phyloP scores from a whole-genome alignment of 1,139 yeast genomes.

The Candida gigantensis region DNA sequence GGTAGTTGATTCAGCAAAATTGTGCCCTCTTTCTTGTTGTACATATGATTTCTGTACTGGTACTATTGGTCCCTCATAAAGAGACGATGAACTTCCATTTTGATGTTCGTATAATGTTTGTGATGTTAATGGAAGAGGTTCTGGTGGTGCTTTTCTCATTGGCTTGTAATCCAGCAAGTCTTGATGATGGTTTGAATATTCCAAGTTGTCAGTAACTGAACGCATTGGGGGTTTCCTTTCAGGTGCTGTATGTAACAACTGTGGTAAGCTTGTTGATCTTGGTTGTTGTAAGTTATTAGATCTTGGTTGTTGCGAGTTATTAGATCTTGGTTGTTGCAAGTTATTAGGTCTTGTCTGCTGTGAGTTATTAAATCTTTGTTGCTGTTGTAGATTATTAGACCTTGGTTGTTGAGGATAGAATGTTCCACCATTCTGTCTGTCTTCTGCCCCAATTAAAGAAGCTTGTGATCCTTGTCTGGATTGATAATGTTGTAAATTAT shows the following conservation, averaged over 20 bases:
- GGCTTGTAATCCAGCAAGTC: neutral
- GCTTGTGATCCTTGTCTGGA: slow-evolving; percentile 2
- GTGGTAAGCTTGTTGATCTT: too few species aligned
- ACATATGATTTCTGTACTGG: slow-evolving; percentile 1
- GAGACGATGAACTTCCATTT: neutral
- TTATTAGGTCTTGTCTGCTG: too few species aligned
- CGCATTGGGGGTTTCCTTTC: neutral
- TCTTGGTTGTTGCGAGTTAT: neutral
- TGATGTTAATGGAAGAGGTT: neutral
- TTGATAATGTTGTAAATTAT: slow-evolving; percentile 1
- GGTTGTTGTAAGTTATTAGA: slow-evolving; percentile 2
- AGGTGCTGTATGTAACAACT: neutral
- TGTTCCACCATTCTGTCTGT: neutral
- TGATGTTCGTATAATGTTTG: neutral
- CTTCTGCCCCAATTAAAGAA: neutral
- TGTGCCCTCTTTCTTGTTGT: too few species aligned
- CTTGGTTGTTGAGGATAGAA: neutral
- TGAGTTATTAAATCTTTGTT: too few species aligned
- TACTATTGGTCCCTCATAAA: neutral
- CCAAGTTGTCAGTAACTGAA: slow-evolving; percentile 3
- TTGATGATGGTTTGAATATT: neutral
- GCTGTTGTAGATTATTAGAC: slow-evolving; percentile 1
- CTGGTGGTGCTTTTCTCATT: neutral
- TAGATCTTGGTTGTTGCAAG: slow-evolving; percentile 3
- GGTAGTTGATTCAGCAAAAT: too few species aligned